Evolutionary conservation across 2,329 filamentous ascomycete genomes (phyloP).

Genomic region (Alternaria angustiovoidea): DNA sequence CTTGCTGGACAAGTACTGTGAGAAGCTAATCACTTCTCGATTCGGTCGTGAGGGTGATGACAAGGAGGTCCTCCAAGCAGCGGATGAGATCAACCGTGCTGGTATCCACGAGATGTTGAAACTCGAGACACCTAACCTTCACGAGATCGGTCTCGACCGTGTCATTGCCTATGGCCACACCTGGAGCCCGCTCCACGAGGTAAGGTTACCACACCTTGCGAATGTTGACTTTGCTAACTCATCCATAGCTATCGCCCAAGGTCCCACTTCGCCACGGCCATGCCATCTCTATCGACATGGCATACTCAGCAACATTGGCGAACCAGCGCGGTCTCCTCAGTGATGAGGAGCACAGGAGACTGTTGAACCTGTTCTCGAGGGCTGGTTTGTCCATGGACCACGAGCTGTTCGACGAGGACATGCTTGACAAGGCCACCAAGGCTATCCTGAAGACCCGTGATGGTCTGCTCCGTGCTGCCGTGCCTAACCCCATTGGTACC

Average conservation of each 20-base stretch:
- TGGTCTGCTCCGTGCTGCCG: conserved; percentile 71
- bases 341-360: conserved; percentile 66
- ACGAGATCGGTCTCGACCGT: conserved; percentile 75
- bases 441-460: conserved; percentile 77
- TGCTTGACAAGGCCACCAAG: conserved; percentile 70
- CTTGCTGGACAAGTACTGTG: conserved; percentile 73
- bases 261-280: conserved; percentile 75
- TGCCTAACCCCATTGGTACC: conserved; percentile 71
- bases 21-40: conserved; percentile 69
- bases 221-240: conserved; percentile 13
- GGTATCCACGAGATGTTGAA: conserved; percentile 77
- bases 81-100: conserved; percentile 72
- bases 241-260: conserved; percentile 66
- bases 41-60: conserved; percentile 70
- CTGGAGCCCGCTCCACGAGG: conserved; percentile 73
- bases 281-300: conserved; percentile 79
- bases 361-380: conserved; percentile 73
- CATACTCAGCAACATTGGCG: conserved; percentile 74
- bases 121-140: conserved; percentile 75
- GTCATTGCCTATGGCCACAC: conserved; percentile 79
- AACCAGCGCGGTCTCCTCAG: conserved; percentile 68
- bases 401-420: conserved; percentile 69
- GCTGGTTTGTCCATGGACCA: conserved; percentile 77
- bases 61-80: conserved; percentile 66
- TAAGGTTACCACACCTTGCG: conserved; percentile 14